phyloP scores from a whole-genome alignment of 2,329 filamentous ascomycete species.

The Thelonectria rubi region DNA sequence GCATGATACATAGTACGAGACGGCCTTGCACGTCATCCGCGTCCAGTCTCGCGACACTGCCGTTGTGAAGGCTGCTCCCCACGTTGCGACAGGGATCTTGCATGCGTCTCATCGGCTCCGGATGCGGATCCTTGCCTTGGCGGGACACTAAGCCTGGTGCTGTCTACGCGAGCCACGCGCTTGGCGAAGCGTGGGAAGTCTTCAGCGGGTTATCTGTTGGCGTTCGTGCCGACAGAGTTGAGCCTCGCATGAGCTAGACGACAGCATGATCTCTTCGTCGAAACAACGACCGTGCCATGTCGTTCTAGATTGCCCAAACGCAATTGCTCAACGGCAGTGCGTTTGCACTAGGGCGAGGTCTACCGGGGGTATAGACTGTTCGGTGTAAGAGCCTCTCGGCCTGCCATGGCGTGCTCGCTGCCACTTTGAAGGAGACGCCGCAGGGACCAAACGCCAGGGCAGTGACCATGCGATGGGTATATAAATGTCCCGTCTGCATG shows the following conservation, averaged over 20 bases:
- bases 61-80: conserved; percentile 8
- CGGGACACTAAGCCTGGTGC: conserved; percentile 8
- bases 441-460: conserved; percentile 8
- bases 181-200: neutral
- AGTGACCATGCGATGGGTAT: conserved; percentile 10
- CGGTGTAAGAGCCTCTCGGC: conserved; percentile 15
- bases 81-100: conserved; percentile 18
- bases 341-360: conserved; percentile 14
- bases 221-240: neutral
- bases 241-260: conserved; percentile 13
- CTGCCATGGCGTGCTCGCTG: conserved; percentile 19
- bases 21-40: conserved; percentile 33
- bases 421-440: neutral
- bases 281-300: neutral
- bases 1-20: neutral
- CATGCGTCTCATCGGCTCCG: neutral
- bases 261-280: neutral
- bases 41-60: conserved; percentile 22
- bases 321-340: conserved; percentile 13
- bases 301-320: conserved; percentile 17
- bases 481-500: conserved; percentile 31
- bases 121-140: conserved; percentile 1
- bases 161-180: neutral
- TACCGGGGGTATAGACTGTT: conserved; percentile 13
- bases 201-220: neutral